Conservation (phyloP, 305 asterid genomes). For the Nicotiana rustica region DNA sequence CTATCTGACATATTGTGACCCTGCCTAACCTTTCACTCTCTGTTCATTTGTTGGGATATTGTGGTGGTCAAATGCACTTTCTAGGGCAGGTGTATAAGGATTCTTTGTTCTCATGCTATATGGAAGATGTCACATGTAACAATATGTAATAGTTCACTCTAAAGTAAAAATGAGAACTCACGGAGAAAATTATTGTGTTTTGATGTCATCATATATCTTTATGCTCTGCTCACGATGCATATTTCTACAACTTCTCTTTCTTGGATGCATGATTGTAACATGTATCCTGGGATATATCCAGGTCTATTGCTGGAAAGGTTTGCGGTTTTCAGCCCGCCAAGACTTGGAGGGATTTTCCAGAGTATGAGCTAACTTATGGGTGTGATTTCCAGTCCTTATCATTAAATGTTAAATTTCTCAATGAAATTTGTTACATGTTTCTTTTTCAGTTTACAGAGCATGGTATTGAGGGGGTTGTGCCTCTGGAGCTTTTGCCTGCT, state of each 20-base stretch:
- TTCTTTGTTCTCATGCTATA: background rate
- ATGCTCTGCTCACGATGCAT: background rate
- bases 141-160: background rate
- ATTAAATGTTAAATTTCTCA: background rate
- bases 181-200: background rate
- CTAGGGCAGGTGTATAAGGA: slow-evolving; percentile 8
- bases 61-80: slow-evolving; percentile 18
- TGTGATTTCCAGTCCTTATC: slow-evolving; percentile 12
- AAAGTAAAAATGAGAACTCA: background rate
- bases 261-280: slow-evolving; percentile 18
- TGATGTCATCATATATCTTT: slow-evolving; percentile 13
- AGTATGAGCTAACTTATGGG: slow-evolving; percentile 52
- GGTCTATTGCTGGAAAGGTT: slow-evolving; percentile 99
- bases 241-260: slow-evolving; percentile 16
- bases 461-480: slow-evolving; percentile 97
- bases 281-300: slow-evolving; percentile 44
- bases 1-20: background rate
- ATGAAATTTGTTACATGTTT: slow-evolving; percentile 16
- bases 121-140: slow-evolving; percentile 14
- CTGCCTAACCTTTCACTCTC: background rate
- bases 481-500: slow-evolving; percentile 78
- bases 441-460: slow-evolving; percentile 86
- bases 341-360: slow-evolving; percentile 96
- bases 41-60: slow-evolving; percentile 19
- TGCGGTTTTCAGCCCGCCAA: slow-evolving; percentile 96